Conservation (phyloP, 768 basidiomycete species). For the Trametes gibbosa region DNA sequence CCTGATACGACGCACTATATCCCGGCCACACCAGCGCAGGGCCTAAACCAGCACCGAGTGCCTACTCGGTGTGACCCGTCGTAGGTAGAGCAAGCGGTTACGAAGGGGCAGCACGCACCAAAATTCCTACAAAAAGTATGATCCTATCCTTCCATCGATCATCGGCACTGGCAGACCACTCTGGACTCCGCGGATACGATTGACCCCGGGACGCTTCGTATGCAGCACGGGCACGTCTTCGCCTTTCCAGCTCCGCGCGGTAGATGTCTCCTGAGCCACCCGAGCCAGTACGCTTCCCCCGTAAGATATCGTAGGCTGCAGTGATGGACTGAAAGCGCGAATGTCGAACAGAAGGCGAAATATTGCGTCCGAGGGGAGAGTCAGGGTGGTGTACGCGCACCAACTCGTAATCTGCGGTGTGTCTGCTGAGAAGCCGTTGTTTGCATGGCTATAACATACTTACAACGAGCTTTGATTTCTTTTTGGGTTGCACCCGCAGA, state of each 20-base stretch:
- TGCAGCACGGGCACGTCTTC: constrained; percentile 34
- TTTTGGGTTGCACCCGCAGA: constrained; percentile 49
- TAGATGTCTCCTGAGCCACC: constrained; percentile 40
- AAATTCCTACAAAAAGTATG: constrained; percentile 45
- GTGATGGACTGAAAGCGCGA: constrained; percentile 63
- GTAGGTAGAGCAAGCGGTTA: background rate
- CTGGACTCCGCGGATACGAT: constrained; percentile 18
- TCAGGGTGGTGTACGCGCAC: constrained; percentile 75
- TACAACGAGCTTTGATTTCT: constrained; percentile 69
- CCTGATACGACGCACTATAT: constrained; percentile 36
- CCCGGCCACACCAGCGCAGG: constrained; percentile 39
- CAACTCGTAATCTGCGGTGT: constrained; percentile 66
- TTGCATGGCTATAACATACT: constrained; percentile 25
- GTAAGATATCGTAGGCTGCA: constrained; percentile 58
- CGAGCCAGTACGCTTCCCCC: constrained; percentile 34
- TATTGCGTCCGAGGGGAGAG: constrained; percentile 40
- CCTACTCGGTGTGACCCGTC: constrained; percentile 28
- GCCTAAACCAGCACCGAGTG: constrained; percentile 44
- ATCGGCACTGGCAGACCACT: constrained; percentile 35
- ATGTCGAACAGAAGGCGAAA: constrained; percentile 48
- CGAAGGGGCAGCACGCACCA: constrained; percentile 37
- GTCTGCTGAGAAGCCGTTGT: background rate
- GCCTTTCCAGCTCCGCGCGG: constrained; percentile 49
- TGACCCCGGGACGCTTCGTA: constrained; percentile 30
- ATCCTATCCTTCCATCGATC: constrained; percentile 52